Evolutionary conservation across 192 early-diverging fungal genomes (phyloP), one percentile per base, ranked within the genome.

Genomic region (Rhizophagus sp.): DNA sequence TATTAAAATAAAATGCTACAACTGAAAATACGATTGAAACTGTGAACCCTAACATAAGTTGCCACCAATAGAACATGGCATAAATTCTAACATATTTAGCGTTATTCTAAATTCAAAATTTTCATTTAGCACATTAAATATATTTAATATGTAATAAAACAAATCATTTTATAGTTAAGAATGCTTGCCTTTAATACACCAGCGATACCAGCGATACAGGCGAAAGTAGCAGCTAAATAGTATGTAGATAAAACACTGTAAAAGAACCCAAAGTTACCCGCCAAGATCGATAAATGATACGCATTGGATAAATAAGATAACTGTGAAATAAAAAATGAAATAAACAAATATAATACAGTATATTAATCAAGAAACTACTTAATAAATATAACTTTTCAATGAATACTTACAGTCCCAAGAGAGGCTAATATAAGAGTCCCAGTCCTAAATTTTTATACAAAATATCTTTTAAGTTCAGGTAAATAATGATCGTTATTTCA

Each of bases 371-470:
- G 10, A 8, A 52, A 50, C 11, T 24, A 41, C 13, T 75, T 47
- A 57, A 8, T 5, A 30, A 11, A 44, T 50, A 9, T 27, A 30
- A n/a, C 24, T 63, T 62, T 34, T 2, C 17, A 22, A 34, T 19
- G 15, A 22, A n/a, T 57, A 41, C 80, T 52, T 78, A 81, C 80
- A 13, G 44, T 30, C 11, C 80, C 80, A 76, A 75, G 68, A 19
- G 68, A 36, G 34, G 80, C 72, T 50, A 81, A 67, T n/a, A 81
- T 77, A 11, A 81, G 75, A 62, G 80, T 81, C 4, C 64, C 80
- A 7, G 72, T 0, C 24, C 80, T 81, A 80, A 39, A 15, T 63
- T 73, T n/a, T 5, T 24, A 22, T 12, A 15, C 30, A 49, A 33
- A 9, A 44, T 41, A 50, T 1, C 2, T 34, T 6, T 63, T 10